Evolutionary conservation across 2,329 filamentous ascomycete genomes (phyloP).

Genomic region (Hypoxylon sp.): DNA sequence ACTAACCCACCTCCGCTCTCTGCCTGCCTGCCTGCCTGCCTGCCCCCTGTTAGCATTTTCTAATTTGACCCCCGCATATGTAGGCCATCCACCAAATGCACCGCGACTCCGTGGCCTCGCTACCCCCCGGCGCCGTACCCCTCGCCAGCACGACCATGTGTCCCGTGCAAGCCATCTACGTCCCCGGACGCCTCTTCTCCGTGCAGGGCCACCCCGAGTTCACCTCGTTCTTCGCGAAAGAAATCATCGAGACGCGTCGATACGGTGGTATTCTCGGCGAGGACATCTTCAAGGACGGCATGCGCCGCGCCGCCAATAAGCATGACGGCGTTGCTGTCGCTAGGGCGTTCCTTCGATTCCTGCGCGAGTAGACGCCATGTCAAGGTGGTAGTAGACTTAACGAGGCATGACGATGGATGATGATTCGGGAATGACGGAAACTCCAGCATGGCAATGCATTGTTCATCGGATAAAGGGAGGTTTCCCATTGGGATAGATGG

Average conservation of each 20-base stretch:
- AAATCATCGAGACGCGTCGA: constrained; percentile 72
- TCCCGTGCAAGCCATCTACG: constrained; percentile 82
- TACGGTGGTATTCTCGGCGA: constrained; percentile 74
- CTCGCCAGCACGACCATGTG: constrained; percentile 74
- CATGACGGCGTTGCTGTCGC: constrained; percentile 85
- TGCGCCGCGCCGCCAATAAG: constrained; percentile 68
- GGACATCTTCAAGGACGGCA: constrained; percentile 72
- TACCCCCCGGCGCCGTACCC: constrained; percentile 67
- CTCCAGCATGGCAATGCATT: too few relatives aligned
- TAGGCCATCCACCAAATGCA: constrained; percentile 87
- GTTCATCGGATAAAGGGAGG: too few relatives aligned
- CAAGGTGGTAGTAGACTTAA: too few relatives aligned
- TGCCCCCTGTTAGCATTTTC: too few relatives aligned
- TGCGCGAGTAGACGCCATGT: constrained; percentile 66
- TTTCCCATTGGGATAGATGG: too few relatives aligned
- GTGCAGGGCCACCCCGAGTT: constrained; percentile 92
- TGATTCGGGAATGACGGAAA: too few relatives aligned
- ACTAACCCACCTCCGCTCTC: background rate
- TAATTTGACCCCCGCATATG: background rate
- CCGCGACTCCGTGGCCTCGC: constrained; percentile 74
- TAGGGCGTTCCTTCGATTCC: constrained; percentile 77
- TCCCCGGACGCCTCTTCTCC: constrained; percentile 71
- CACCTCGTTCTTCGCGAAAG: constrained; percentile 72
- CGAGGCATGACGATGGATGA: too few relatives aligned
- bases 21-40: too few relatives aligned